These are phyloP conservation scores for Dioszegia hungarica DNA, from an alignment of 768 basidiomycete genomes.

Conservation along the genomic window DNA sequence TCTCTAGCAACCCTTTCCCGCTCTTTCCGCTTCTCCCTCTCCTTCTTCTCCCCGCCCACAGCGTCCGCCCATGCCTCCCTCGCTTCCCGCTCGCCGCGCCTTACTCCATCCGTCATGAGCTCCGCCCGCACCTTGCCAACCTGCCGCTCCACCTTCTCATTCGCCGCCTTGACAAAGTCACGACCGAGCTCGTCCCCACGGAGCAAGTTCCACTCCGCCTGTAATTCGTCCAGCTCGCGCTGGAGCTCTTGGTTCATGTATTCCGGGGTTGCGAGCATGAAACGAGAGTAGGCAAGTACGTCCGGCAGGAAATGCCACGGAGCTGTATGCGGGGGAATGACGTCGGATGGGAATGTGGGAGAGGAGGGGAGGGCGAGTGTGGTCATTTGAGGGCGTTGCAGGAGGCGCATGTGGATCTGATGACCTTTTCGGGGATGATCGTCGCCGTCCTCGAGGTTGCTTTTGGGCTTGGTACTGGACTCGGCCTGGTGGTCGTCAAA, in stretches of 20 bases:
- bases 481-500: slow-evolving; percentile 24
- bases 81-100: slow-evolving; percentile 62
- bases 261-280: slow-evolving; percentile 90
- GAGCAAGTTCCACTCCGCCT: slow-evolving; percentile 63
- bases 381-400: slow-evolving; percentile 89
- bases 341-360: slow-evolving; percentile 85
- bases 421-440: slow-evolving; percentile 21
- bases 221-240: slow-evolving; percentile 67
- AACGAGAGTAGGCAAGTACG: slow-evolving; percentile 77
- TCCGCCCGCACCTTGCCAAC: slow-evolving; percentile 67
- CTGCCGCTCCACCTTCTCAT: slow-evolving; percentile 69
- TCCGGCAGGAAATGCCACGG: slow-evolving; percentile 96
- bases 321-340: slow-evolving; percentile 82
- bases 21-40: slow-evolving; percentile 28
- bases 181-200: slow-evolving; percentile 70
- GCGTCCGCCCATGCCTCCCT: slow-evolving; percentile 43
- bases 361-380: slow-evolving; percentile 92
- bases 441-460: neutral
- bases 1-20: slow-evolving; percentile 27
- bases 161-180: slow-evolving; percentile 73
- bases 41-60: slow-evolving; percentile 27
- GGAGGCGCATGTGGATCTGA: slow-evolving; percentile 71
- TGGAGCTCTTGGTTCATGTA: slow-evolving; percentile 73
- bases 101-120: slow-evolving; percentile 65
- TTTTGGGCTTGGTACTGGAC: neutral